Evolutionary conservation across 352 stramenopile genomes (phyloP).

Genomic region (Phytophthora hibernalis): DNA sequence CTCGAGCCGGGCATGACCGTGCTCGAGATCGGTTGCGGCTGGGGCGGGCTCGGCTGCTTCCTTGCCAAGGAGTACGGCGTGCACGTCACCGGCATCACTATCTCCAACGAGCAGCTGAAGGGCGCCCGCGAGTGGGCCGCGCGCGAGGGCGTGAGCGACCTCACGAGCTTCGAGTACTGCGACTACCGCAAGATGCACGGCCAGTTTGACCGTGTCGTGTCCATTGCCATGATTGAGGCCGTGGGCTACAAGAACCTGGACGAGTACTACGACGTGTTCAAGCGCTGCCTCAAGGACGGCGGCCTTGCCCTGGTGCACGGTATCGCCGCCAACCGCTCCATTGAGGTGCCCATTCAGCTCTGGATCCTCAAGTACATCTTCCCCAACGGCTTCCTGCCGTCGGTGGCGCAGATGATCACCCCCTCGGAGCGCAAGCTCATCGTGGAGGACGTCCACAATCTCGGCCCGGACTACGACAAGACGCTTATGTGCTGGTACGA

Average conservation of each 20-base stretch:
- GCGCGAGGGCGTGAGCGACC: slow-evolving; percentile 80
- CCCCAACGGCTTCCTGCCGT: slow-evolving; percentile 89
- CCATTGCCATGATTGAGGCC: slow-evolving; percentile 91
- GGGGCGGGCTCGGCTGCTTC: slow-evolving; percentile 90
- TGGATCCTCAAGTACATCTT: slow-evolving; percentile 95
- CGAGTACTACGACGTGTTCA: slow-evolving; percentile 86
- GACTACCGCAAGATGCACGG: slow-evolving; percentile 91
- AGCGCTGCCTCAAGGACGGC: slow-evolving; percentile 83
- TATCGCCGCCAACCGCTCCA: slow-evolving; percentile 84
- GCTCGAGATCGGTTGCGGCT: slow-evolving; percentile 91
- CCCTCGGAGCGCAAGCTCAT: slow-evolving; percentile 85
- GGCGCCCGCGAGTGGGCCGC: slow-evolving; percentile 80
- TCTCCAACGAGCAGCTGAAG: slow-evolving; percentile 92
- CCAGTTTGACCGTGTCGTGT: slow-evolving; percentile 90
- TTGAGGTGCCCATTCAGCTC: slow-evolving; percentile 83
- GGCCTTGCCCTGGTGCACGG: slow-evolving; percentile 84
- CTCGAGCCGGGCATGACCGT: slow-evolving; percentile 85
- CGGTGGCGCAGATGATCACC: slow-evolving; percentile 72
- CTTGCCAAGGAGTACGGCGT: slow-evolving; percentile 88
- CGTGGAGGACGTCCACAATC: slow-evolving; percentile 87
- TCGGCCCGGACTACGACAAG: slow-evolving; percentile 91
- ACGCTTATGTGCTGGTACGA: slow-evolving; percentile 91
- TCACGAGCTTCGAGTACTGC: slow-evolving; percentile 91
- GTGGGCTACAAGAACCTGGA: slow-evolving; percentile 91
- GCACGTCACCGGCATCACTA: slow-evolving; percentile 90